Evolutionary conservation across 345 rosid genomes (phyloP).

Genomic region (Citrus sp.): DNA sequence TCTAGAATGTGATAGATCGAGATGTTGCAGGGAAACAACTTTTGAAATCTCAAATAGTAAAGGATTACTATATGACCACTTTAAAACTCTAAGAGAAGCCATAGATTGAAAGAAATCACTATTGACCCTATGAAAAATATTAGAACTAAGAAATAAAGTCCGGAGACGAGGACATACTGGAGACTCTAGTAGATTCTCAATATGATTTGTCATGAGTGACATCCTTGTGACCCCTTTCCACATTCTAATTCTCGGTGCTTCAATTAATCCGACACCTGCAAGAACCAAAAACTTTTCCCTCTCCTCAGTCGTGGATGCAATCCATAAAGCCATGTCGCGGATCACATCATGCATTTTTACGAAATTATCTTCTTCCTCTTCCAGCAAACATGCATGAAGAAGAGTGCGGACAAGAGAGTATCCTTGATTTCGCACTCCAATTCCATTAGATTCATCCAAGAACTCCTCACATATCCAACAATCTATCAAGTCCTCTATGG

Average conservation of each 20-base stretch:
- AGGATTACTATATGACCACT: background rate
- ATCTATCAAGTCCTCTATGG: background rate
- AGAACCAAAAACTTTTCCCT: background rate
- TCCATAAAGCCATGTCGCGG: conserved; percentile 9
- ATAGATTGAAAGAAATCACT: background rate
- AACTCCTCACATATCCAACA: conserved; percentile 29
- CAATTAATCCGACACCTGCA: background rate
- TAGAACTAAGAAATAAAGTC: conserved; percentile 7
- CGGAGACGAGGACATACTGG: background rate
- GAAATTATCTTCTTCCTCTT: conserved; percentile 8
- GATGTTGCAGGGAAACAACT: background rate
- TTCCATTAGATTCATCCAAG: background rate
- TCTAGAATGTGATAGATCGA: conserved; percentile 10
- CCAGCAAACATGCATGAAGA: conserved; percentile 6
- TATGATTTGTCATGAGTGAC: background rate
- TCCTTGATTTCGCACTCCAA: background rate
- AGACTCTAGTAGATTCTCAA: background rate
- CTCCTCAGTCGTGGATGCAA: background rate
- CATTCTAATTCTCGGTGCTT: background rate
- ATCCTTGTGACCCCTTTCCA: background rate
- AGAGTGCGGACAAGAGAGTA: background rate
- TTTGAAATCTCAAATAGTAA: background rate
- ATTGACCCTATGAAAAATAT: background rate
- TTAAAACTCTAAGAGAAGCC: background rate
- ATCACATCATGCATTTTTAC: conserved; percentile 18